A percentile compares a stretch with the other conserved stretches of the same genome.
phyloP scores from a whole-genome alignment of 306 rosid genomes.

The Begonia fuchsioides region DNA sequence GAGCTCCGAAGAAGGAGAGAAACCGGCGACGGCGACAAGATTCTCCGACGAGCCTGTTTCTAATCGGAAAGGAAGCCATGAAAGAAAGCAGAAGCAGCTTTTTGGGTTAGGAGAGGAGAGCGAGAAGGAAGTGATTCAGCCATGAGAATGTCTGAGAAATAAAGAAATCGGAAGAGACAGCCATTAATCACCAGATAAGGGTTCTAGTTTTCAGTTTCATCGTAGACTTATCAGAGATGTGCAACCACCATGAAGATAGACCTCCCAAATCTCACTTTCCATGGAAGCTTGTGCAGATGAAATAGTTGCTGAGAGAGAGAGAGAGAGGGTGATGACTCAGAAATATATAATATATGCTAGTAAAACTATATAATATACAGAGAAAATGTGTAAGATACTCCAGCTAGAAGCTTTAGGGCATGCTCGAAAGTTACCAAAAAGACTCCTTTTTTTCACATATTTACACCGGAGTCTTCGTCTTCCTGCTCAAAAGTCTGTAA shows the following conservation, averaged over 20 bases:
- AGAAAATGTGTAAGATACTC: constrained; percentile 14
- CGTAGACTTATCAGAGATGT: constrained; percentile 10
- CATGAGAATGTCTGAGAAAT: constrained; percentile 17
- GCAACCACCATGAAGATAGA: constrained; percentile 19
- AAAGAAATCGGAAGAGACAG: constrained; percentile 17
- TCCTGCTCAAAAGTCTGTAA: neutral
- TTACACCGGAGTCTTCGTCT: constrained; percentile 26
- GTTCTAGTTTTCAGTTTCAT: constrained; percentile 15
- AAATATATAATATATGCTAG: constrained; percentile 14
- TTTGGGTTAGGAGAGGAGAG: neutral
- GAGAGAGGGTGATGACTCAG: constrained; percentile 56
- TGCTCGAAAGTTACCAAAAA: constrained; percentile 24
- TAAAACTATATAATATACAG: constrained; percentile 18
- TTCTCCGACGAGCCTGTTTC: neutral
- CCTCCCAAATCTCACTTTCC: constrained; percentile 76
- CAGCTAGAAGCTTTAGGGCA: too few species aligned
- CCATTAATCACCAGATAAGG: constrained; percentile 43
- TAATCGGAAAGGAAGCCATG: constrained; percentile 17
- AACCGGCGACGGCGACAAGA: too few species aligned
- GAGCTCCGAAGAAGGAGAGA: constrained; percentile 7
- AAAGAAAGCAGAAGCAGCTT: constrained; percentile 6
- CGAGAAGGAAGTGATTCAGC: constrained; percentile 14
- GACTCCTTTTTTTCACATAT: constrained; percentile 24
- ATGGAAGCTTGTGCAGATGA: constrained; percentile 76
- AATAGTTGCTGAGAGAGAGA: constrained; percentile 36